These are phyloP conservation scores for Aspergillus pseudoviridinutans DNA, from an alignment of 2,329 filamentous ascomycete genomes.

Conservation along the genomic window DNA sequence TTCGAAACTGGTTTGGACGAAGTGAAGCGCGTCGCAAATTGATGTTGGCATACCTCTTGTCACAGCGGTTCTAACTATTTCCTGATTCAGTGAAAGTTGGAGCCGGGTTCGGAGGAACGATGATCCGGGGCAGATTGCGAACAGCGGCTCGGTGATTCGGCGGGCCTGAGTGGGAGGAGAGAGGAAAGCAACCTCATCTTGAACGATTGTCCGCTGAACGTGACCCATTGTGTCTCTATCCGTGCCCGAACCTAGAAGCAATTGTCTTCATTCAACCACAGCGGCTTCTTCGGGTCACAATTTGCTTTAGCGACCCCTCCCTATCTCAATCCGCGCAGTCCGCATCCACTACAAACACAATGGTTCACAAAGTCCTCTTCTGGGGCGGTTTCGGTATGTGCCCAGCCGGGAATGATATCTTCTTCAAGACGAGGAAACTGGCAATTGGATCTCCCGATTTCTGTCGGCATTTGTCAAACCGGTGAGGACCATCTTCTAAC, in stretches of 20 bases:
- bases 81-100: constrained; percentile 5
- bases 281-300: not conserved
- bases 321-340: constrained; percentile 15
- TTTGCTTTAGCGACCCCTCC: not conserved
- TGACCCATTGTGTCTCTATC: constrained; percentile 22
- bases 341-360: constrained; percentile 25
- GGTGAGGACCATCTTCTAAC: not conserved
- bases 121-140: constrained; percentile 25
- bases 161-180: constrained; percentile 1
- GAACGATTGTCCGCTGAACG: constrained; percentile 23
- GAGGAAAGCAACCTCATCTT: constrained; percentile 16
- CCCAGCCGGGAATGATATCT: not conserved
- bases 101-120: constrained; percentile 7
- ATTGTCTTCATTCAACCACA: constrained; percentile 10
- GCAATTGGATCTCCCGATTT: not conserved
- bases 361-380: constrained; percentile 52
- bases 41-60: not conserved
- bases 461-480: not conserved
- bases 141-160: constrained; percentile 35
- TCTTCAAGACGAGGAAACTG: not conserved
- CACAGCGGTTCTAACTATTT: constrained; percentile 3
- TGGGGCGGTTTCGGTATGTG: constrained; percentile 76
- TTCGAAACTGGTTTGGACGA: not conserved
- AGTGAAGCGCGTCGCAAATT: not conserved
- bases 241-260: constrained; percentile 11